phyloP scores from a whole-genome alignment of 1,284 basidiomycete genomes.

The Tetrapyrgos nigripes region DNA sequence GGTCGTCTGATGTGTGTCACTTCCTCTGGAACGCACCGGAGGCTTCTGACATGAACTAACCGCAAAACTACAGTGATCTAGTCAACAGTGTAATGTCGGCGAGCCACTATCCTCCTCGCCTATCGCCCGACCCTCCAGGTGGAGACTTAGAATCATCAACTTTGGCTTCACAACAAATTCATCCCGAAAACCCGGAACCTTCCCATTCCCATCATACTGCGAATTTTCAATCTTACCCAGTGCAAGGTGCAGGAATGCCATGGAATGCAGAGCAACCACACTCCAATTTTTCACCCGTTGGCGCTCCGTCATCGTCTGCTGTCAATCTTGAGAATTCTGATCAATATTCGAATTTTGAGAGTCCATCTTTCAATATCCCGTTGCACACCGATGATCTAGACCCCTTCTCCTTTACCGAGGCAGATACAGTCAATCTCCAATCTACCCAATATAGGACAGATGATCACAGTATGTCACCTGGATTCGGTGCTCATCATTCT shows the following conservation, averaged over 20 bases:
- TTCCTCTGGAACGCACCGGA: not conserved
- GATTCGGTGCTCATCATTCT: too few species aligned
- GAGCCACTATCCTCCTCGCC: not conserved
- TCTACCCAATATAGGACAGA: too few species aligned
- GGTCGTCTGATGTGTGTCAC: slow-evolving; percentile 6
- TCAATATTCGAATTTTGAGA: not conserved
- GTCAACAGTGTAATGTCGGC: slow-evolving; percentile 7
- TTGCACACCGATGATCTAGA: not conserved
- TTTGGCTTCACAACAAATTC: too few species aligned
- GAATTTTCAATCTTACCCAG: too few species aligned
- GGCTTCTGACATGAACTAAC: not conserved
- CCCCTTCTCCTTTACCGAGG: not conserved
- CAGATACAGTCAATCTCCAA: not conserved
- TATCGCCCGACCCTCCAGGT: not conserved
- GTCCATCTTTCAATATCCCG: not conserved
- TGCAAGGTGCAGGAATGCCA: too few species aligned
- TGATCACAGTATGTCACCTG: too few species aligned
- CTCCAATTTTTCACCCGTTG: too few species aligned
- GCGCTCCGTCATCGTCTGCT: too few species aligned
- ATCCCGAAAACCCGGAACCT: too few species aligned
- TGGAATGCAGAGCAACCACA: too few species aligned
- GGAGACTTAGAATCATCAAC: too few species aligned
- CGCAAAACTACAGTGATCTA: slow-evolving; percentile 1
- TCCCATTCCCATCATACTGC: too few species aligned
- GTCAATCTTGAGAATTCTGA: not conserved